These are phyloP conservation scores for Grigorovia transvaalensis DNA, from an alignment of 805 yeast genomes.

Conservation along the genomic window DNA sequence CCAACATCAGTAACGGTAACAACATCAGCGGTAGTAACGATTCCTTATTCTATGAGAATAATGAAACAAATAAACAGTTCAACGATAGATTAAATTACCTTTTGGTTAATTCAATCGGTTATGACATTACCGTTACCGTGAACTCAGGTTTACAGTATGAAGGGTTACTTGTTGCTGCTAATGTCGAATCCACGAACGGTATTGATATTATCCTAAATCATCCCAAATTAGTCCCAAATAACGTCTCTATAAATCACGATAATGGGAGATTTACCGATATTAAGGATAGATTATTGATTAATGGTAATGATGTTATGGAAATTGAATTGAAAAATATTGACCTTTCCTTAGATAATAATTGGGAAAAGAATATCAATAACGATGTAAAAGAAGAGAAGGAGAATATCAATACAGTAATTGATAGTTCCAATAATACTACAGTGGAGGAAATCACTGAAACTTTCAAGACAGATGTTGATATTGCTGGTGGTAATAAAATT, in stretches of 20 bases:
- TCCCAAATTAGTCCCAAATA: conserved; percentile 29
- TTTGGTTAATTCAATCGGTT: conserved; percentile 51
- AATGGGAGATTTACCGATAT: conserved; percentile 16
- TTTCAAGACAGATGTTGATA: conserved; percentile 82
- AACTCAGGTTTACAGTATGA: conserved; percentile 47
- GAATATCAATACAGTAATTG: background rate
- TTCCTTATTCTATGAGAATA: conserved; percentile 16
- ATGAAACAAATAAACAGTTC: conserved; percentile 29
- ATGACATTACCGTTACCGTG: conserved; percentile 46
- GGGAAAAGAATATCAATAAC: conserved; percentile 6
- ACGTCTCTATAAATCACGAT: conserved; percentile 19
- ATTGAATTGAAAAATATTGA: conserved; percentile 30
- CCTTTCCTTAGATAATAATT: conserved; percentile 19
- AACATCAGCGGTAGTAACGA: background rate
- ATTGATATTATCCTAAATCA: conserved; percentile 45
- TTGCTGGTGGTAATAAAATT: conserved; percentile 39
- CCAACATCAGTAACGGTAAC: conserved; percentile 5
- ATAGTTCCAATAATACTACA: background rate
- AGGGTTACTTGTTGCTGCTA: conserved; percentile 49
- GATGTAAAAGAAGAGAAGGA: background rate
- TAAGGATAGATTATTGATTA: conserved; percentile 19
- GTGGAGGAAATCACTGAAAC: conserved; percentile 6
- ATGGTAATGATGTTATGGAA: conserved; percentile 31
- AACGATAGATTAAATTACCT: conserved; percentile 48
- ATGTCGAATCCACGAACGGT: conserved; percentile 34